Evolutionary conservation across 169 alveolate genomes (phyloP), one percentile per base, ranked within the genome.

Genomic region (Eimeria brunetti): DNA sequence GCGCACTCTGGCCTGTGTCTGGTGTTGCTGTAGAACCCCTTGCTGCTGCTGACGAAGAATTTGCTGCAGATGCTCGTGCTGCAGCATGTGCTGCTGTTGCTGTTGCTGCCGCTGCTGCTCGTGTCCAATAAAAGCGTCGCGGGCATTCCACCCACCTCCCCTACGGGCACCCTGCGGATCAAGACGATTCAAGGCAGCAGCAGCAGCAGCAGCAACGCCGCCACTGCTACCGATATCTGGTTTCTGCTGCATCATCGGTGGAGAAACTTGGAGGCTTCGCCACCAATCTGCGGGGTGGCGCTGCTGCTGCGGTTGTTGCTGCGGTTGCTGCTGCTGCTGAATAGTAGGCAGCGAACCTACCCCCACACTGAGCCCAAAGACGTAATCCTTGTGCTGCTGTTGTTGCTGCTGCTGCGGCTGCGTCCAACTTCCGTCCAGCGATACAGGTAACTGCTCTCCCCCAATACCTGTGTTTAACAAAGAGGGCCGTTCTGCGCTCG

Each of bases 1-100:
- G 41, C 78, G 91, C 89, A 60, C 91, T 69, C 75, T 49, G 56
- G 75, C 46, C 80, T 84, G 91, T 44, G 53, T 60, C 78, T 84
- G 91, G 20, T 84, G 80, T 56, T 83, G 90, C 58, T 36, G 89
- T 27, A 49, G 49, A 71, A 27, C 76, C 78, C 53, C 44, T 18
- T 58, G 71, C 73, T 62, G 84, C 69, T 78, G 80, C 95, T 88
- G 94, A 53, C 84, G 85, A 38, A 46, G 94, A 53, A 64, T 51
- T 46, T 62, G 85, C 94, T 62, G 85, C 69, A 41, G 94, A 33
- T 90, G 95, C 30, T 90, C 71, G 51, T 90, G 81, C 71, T 88
- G 94, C 94, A 46, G 51, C 84, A 53, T 33, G 44, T 88, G 94
- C 85, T 46, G 94, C 69, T 67, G 78, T 30, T 69, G 75, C 38